These are phyloP conservation scores for Garcia nutans DNA, from an alignment of 345 rosid genomes.

Conservation along the genomic window DNA sequence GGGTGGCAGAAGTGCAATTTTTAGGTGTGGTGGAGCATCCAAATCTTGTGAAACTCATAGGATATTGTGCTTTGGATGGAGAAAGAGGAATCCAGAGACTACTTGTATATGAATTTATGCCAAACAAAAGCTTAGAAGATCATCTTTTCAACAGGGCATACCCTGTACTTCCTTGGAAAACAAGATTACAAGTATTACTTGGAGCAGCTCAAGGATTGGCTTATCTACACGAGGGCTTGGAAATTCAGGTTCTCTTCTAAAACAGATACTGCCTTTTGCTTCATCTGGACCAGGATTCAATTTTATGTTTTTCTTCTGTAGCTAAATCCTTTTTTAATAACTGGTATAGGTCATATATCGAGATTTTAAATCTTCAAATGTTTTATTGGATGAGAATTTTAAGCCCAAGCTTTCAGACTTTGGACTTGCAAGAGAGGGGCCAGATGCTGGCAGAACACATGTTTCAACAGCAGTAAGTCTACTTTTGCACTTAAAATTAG, in stretches of 20 bases:
- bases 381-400: slow-evolving; percentile 61
- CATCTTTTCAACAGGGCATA: slow-evolving; percentile 68
- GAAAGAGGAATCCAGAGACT: slow-evolving; percentile 76
- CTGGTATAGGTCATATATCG: slow-evolving; percentile 65
- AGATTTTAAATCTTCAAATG: slow-evolving; percentile 81
- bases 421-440: slow-evolving; percentile 95
- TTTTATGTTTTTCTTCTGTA: neutral
- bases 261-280: neutral
- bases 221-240: slow-evolving; percentile 75
- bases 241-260: slow-evolving; percentile 56
- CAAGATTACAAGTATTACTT: slow-evolving; percentile 59
- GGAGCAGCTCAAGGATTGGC: slow-evolving; percentile 87
- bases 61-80: slow-evolving; percentile 71
- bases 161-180: slow-evolving; percentile 60
- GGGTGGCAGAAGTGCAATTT: slow-evolving; percentile 90
- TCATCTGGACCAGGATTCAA: neutral
- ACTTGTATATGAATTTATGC: slow-evolving; percentile 79
- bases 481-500: neutral
- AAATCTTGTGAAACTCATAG: slow-evolving; percentile 84
- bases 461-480: slow-evolving; percentile 85
- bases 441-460: slow-evolving; percentile 64
- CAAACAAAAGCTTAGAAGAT: slow-evolving; percentile 77
- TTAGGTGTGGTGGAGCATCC: slow-evolving; percentile 76
- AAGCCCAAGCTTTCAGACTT: slow-evolving; percentile 85
- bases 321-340: neutral